Conservation (phyloP, 177 flowering plant species). For the Vitis hybrid region DNA sequence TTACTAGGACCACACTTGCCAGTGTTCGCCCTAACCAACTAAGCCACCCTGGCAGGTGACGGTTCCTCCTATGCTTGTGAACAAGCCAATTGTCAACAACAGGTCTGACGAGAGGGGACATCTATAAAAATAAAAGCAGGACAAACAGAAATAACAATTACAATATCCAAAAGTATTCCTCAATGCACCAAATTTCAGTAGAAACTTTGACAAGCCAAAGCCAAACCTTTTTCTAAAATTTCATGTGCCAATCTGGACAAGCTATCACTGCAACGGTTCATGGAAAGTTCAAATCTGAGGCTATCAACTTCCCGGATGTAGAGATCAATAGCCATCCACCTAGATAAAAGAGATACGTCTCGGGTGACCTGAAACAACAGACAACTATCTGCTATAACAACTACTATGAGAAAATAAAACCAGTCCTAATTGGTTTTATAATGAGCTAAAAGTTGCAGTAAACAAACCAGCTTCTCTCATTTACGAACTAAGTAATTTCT, state of each 20-base stretch:
- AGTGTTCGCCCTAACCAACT: too few relatives aligned
- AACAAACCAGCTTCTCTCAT: too few relatives aligned
- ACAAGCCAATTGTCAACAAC: background rate
- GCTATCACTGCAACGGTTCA: slow-evolving; percentile 65
- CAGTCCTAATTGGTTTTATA: background rate
- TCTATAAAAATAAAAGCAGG: background rate
- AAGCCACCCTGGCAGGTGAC: background rate
- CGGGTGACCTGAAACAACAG: slow-evolving; percentile 70
- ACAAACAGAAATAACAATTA: background rate
- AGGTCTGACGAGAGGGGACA: background rate
- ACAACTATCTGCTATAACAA: background rate
- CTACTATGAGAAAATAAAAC: background rate
- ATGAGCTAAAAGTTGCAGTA: background rate
- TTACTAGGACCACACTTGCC: too few relatives aligned
- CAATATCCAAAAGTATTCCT: background rate
- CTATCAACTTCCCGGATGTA: slow-evolving; percentile 81
- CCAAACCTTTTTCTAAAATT: slow-evolving; percentile 71
- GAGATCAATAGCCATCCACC: slow-evolving; percentile 97
- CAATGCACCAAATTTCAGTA: background rate
- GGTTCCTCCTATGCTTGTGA: background rate
- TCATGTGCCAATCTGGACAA: slow-evolving; percentile 65
- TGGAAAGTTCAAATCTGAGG: slow-evolving; percentile 92
- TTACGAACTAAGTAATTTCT: too few relatives aligned
- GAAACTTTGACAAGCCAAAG: background rate
- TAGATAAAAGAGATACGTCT: slow-evolving; percentile 85